Percentiles rank a stretch among this genome's conserved stretches.
Evolutionary conservation across 2,329 filamentous ascomycete species (phyloP).

Genomic region (Fonsecaea nubica): DNA sequence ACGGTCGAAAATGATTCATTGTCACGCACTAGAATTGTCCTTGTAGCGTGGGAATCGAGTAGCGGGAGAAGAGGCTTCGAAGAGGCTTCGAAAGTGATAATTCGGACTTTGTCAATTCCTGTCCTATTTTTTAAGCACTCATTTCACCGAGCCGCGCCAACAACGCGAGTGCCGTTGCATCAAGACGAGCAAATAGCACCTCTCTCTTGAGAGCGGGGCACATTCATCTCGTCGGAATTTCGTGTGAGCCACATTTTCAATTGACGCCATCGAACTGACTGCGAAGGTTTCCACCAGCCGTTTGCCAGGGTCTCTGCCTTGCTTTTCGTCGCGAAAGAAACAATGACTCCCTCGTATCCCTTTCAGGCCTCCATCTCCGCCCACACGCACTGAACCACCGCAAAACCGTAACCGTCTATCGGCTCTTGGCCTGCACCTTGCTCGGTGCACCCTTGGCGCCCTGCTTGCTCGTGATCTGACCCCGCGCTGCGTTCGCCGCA

Average conservation of each 20-base stretch:
- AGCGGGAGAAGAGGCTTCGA: not conserved
- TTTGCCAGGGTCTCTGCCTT: constrained; percentile 1
- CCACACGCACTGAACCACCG: not conserved
- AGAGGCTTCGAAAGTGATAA: not conserved
- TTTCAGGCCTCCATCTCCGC: not conserved
- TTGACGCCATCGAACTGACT: constrained; percentile 3
- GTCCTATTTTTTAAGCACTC: not conserved
- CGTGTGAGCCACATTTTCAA: constrained; percentile 2
- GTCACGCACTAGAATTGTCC: not conserved
- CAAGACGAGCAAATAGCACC: not conserved
- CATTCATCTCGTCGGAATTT: not conserved
- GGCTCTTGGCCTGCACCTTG: constrained; percentile 72
- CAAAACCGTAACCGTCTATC: constrained; percentile 26
- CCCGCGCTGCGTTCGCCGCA: constrained; percentile 75
- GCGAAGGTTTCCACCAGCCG: not conserved
- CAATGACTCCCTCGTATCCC: not conserved
- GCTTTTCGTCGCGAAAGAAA: not conserved
- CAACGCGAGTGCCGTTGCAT: not conserved
- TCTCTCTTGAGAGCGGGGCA: not conserved
- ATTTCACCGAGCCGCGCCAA: not conserved
- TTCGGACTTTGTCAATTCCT: constrained; percentile 2
- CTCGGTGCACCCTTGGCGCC: constrained; percentile 86
- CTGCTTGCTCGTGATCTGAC: constrained; percentile 95
- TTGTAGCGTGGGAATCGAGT: not conserved
- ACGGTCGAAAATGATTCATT: not conserved